Evolutionary conservation across 2,329 filamentous ascomycete species (phyloP), one percentile per base, ranked within the genome.

Genomic region (Fusarium sp.): DNA sequence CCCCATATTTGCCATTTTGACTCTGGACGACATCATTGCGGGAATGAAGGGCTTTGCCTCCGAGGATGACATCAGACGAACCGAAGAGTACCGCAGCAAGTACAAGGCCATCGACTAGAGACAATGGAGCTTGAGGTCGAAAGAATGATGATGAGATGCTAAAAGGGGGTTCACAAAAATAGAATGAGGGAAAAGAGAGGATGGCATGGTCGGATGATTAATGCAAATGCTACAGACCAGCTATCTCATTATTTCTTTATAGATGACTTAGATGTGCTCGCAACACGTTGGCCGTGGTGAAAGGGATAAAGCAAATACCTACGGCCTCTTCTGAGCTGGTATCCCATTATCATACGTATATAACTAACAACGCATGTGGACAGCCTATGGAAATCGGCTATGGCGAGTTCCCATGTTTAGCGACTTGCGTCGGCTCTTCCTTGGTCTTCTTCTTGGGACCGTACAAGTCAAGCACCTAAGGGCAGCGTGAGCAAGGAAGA

Each of bases 1-100:
- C 65, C 94, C 94, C 2, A 94, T 97, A 64, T 85, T 95, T 72
- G 87, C 94, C 16, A 96, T 98, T 71, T 81, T 97, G 75, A 95
- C 91, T 43, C 86, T 98, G 71, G 89, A 94, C 76, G 94, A 98
- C 80, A 90, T 98, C 73, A 91, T 95, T 72, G 86, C 87, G 58
- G 91, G 91, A 11, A 84, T 93, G 79, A 88, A 88, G 76, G 85
- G 85, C 44, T 84, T 89, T 72, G 90, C 89, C 43, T 87, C 88
- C 2, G 86, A 87, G 50, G 85, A 89, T 36, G 88, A 94, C 70
- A 85, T 92, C 70, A 84, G 85, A 82, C 86, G 85, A 64, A 91
- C 94, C 78, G 89, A 93, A 82, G 92, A 90, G 78, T 97, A 97
- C 81, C 89, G 92, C 59, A 80, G 81, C 47, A 88, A 88, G 82